Evolutionary conservation across 768 basidiomycete species (phyloP), one percentile per base, ranked within the genome.

Genomic region (Exsudoporus frostii): DNA sequence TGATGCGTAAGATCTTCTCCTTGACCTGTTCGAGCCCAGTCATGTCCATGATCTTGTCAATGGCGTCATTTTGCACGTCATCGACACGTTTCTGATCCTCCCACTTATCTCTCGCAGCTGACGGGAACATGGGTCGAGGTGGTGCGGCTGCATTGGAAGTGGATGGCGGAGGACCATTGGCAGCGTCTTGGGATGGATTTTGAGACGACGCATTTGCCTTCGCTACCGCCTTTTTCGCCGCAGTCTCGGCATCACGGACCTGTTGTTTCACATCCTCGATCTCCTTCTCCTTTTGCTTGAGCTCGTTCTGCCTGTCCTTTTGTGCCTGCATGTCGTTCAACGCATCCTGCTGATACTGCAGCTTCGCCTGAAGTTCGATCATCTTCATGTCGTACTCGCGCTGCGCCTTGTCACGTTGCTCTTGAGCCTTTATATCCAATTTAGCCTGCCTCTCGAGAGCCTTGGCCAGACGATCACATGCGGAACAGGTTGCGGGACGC

Each of bases 11-110:
- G 11, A 87, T 73, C 54, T 85, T 71, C 7, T 54, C 54, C 65
- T 88, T 89, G 51, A 89, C 85, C 1, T 76, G 70, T 60, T 88
- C 86, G 5, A 89, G 74, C 3, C 86, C 86, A 2, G 76, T 83
- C 82, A 89, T 80, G 4, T 66, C 77, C 86, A 88, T 88, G 57
- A 86, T 77, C 3, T 74, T 71, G 56, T 88, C 86, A 22, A 89
- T 79, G n/a, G 78, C 70, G 6, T 65, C 61, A 51, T 83, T 84
- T 22, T 60, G 66, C 2, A 67, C 79, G 4, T 85, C 84, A 20
- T 82, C 77, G 0, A 80, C 50, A 4, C 65, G 65, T 65, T 88
- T 88, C 64, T 81, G 79, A 10, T 78, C 68, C 51, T 78, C 66
- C 86, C 87, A 88, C 47, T 80, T 77, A 0, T 63, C 55, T 63